A percentile compares a stretch with the other conserved stretches of the same genome.
These are phyloP conservation scores for Clonostachys solani DNA, from an alignment of 2,329 filamentous ascomycete genomes.

Conservation along the genomic window DNA sequence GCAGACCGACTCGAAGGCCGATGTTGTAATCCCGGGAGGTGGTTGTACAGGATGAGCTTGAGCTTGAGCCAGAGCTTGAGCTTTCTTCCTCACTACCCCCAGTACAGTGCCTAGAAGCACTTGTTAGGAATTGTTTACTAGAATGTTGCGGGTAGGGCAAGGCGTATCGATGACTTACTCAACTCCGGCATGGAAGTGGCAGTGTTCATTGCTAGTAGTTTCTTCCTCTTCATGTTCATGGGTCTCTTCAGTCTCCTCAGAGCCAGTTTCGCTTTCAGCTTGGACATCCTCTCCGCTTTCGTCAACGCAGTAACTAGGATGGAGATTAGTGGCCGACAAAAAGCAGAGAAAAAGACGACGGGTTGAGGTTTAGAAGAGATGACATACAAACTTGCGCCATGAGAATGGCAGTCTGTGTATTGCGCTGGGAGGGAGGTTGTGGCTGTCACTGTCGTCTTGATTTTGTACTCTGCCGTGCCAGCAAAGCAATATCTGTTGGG, in stretches of 20 bases:
- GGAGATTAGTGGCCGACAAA: not conserved
- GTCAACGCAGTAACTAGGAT: slow-evolving; percentile 55
- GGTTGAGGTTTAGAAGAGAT: not conserved
- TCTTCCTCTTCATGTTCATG: slow-evolving; percentile 11
- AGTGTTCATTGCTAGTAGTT: slow-evolving; percentile 32
- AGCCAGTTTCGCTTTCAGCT: slow-evolving; percentile 31
- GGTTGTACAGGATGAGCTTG: slow-evolving; percentile 36
- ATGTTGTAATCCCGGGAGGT: slow-evolving; percentile 58
- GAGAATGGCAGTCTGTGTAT: slow-evolving; percentile 62
- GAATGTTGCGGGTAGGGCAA: not conserved
- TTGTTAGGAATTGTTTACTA: slow-evolving; percentile 4
- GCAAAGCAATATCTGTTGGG: slow-evolving; percentile 36
- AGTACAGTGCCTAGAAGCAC: slow-evolving; percentile 48
- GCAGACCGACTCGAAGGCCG: slow-evolving; percentile 61
- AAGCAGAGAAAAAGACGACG: not conserved
- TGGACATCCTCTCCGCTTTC: slow-evolving; percentile 57
- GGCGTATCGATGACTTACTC: slow-evolving; percentile 45
- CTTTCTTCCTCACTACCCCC: slow-evolving; percentile 27
- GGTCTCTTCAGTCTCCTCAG: slow-evolving; percentile 12
- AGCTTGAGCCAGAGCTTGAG: not conserved
- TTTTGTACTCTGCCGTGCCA: slow-evolving; percentile 33
- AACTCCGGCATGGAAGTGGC: slow-evolving; percentile 72
- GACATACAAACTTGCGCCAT: slow-evolving; percentile 52
- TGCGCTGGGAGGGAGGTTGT: slow-evolving; percentile 52
- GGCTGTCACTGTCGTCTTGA: slow-evolving; percentile 43